Evolutionary conservation across 805 yeast genomes (phyloP), one percentile per base, ranked within the genome.

Genomic region (Pichia sporocuriosa): DNA sequence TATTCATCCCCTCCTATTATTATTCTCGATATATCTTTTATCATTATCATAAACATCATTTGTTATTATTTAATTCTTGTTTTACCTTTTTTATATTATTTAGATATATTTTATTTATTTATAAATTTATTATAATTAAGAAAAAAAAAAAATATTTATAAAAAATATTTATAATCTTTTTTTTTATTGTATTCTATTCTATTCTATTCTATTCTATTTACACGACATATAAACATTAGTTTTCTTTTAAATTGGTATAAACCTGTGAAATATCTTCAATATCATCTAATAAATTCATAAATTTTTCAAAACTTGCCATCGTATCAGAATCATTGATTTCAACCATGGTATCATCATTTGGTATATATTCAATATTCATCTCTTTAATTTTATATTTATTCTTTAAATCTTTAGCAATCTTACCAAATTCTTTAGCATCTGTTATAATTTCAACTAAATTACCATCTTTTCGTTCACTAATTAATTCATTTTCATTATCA

Each of bases 241-340:
- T 22, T 23, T 30, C 32, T 45, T 66, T 70, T 50, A 76, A 66
- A 57, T 87, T 90, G 24, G 85, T 73, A 63, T 84, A 85, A 45
- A 84, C 77, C 47, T 77, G 86, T 6, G 86, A 78, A 17, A 90
- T 84, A 52, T 93, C 97, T 37, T 82, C 87, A n/a, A 87, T 65
- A 26, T 80, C 86, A 40, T 86, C 94, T 35, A 90, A 66, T 36
- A 69, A 68, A 19, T 59, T 65, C 26, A 81, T 59, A 27, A 88
- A 75, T 54, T 77, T 83, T 13, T 72, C 71, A 52, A 77, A 72
- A 28, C 69, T 68, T 45, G 68, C 71, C 44, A 61, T 66, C 7
- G 69, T 62, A 4, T 77, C 87, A 21, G 68, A 77, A 42, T 72
- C 69, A 0, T 69, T 67, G 24, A 81, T 72, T 10, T 68, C 72